Evolutionary conservation across 2,329 filamentous ascomycete genomes (phyloP), one percentile per base, ranked within the genome.

Genomic region (Verruconis gallopava): DNA sequence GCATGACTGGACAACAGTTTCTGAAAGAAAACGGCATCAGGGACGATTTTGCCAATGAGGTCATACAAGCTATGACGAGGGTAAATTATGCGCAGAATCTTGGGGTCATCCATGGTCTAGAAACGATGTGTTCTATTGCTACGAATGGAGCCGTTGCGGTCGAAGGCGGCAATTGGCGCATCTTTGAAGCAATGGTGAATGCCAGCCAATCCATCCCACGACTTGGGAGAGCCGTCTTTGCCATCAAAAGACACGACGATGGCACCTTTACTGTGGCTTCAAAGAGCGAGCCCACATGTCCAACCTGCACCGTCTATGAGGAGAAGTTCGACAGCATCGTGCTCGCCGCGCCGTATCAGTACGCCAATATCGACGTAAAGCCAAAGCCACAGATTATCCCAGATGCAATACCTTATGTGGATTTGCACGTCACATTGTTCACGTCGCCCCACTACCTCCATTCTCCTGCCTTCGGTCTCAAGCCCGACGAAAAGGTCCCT

Each of bases 41-140:
- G 18, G 64, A 68, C 0, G 56, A 66, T 0, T 96, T 93, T 56
- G 69, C 79, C 0, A 73, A 75, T 12, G 85, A 98, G 39, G 75
- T 98, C 37, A 76, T 96, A 19, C 89, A 96, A 61, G 85, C 89
- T 13, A 82, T 79, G 44, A 95, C 91, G 1, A 73, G 91, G 15
- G 89, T 95, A 48, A 96, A 96, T 60, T 98, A 95, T 61, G 91
- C 83, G 1, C 85, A 88, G 38, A 95, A 96, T 51, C 61, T 96
- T 11, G 73, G 68, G n/a, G 66, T 77, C 25, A 91, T 96, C 37
- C 88, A 96, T 53, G 91, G 85, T 0, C 63, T 98, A 1, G 85
- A 93, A 53, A 77, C 88, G 1, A 85, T 95, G 81, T 81, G 93
- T 2, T 89, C 86, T 34, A 85, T 96, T 77, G 83, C 88, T 2